Percentiles rank a stretch among this genome's conserved stretches.
Conservation (phyloP, 75 land plant genomes). For the Pinus albicaulis region DNA sequence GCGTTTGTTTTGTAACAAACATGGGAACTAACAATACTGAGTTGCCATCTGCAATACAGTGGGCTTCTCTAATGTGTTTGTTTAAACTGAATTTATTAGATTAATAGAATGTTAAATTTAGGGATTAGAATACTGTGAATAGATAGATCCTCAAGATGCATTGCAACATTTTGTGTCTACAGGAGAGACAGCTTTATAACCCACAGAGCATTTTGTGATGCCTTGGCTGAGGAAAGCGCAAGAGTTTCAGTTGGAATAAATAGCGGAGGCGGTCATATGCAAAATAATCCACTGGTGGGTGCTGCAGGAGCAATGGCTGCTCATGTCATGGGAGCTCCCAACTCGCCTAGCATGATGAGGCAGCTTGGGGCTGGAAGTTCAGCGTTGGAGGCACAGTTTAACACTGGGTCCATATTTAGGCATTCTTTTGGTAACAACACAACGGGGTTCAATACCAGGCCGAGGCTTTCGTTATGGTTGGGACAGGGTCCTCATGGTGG, state of each 20-base stretch:
- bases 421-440: constrained; percentile 5
- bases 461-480: constrained; percentile 31
- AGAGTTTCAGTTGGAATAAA: constrained; percentile 29
- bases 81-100: not conserved
- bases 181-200: constrained; percentile 83
- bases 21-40: not conserved
- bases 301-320: not conserved
- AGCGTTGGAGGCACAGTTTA: not conserved
- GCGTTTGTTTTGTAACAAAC: not conserved
- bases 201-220: constrained; percentile 79
- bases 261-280: not conserved
- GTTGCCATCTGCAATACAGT: not conserved
- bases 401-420: not conserved
- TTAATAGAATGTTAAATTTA: not conserved
- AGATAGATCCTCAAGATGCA: not conserved
- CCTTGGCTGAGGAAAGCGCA: constrained; percentile 71
- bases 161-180: constrained; percentile 8
- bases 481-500: constrained; percentile 31
- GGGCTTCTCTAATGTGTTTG: not conserved
- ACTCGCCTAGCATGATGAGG: not conserved
- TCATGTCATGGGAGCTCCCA: constrained; percentile 1
- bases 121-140: not conserved
- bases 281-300: not conserved
- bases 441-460: constrained; percentile 6
- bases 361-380: not conserved